phyloP scores from a whole-genome alignment of 164 flowering plant genomes.

The Paratinospora sagittata region DNA sequence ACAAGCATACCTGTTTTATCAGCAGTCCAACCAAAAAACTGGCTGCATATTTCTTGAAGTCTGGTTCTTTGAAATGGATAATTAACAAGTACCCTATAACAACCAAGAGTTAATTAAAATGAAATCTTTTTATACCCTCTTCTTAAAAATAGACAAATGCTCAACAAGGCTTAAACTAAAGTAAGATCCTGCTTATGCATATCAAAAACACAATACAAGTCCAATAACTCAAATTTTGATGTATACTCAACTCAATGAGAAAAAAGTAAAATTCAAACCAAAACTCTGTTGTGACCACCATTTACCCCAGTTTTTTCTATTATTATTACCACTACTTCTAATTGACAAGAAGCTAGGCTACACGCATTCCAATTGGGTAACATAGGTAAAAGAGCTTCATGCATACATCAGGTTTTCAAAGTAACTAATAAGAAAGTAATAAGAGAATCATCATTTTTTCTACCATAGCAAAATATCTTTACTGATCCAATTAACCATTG shows the following conservation, averaged over 20 bases:
- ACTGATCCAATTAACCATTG: neutral
- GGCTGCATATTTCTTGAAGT: conserved; percentile 61
- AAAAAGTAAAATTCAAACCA: neutral
- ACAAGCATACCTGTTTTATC: conserved; percentile 66
- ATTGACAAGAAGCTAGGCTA: neutral
- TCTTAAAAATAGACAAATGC: neutral
- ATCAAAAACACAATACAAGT: neutral
- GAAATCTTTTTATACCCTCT: neutral
- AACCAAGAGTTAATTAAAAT: neutral
- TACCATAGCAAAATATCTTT: neutral
- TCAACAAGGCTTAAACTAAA: neutral
- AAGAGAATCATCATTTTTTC: neutral
- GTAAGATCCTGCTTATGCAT: neutral
- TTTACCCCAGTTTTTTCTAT: neutral
- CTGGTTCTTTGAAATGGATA: conserved; percentile 48
- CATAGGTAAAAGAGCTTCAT: neutral
- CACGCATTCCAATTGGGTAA: neutral
- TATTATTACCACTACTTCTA: neutral
- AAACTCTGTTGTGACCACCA: neutral
- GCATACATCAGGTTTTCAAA: neutral
- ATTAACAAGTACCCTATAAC: conserved; percentile 49
- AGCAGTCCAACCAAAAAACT: conserved; percentile 75
- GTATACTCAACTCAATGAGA: neutral
- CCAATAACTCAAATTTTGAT: neutral
- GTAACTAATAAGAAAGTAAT: neutral